Evolutionary conservation across 1,284 basidiomycete species (phyloP).

Genomic region (Phylloporus gajari): DNA sequence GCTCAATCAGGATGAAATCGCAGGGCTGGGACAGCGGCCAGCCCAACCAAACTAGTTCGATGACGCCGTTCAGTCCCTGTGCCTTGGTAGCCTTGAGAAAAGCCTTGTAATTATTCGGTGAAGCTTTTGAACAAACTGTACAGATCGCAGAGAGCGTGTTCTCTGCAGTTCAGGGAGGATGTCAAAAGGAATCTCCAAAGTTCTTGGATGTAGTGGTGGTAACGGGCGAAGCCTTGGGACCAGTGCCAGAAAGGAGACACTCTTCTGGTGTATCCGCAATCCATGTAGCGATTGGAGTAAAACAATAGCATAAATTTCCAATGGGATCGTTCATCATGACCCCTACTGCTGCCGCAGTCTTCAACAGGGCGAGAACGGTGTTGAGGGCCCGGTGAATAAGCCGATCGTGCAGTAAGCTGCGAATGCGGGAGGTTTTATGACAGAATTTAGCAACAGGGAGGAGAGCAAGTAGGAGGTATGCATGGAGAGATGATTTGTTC

Average conservation of each 20-base stretch:
- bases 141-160: not conserved
- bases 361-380: slow-evolving; percentile 37
- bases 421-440: slow-evolving; percentile 7
- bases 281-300: slow-evolving; percentile 9
- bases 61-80: not conserved
- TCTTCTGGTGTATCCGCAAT: slow-evolving; percentile 20
- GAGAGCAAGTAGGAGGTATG: slow-evolving; percentile 43
- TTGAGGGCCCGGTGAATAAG: slow-evolving; percentile 44
- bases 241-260: not conserved
- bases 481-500: too few relatives aligned
- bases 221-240: slow-evolving; percentile 9
- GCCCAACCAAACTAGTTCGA: not conserved
- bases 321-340: slow-evolving; percentile 44
- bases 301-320: slow-evolving; percentile 24
- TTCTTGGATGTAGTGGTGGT: slow-evolving; percentile 16
- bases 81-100: not conserved
- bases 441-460: slow-evolving; percentile 45
- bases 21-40: not conserved
- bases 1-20: not conserved
- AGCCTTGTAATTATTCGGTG: not conserved
- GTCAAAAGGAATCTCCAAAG: slow-evolving; percentile 11
- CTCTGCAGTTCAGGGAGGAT: not conserved
- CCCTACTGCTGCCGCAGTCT: too few relatives aligned
- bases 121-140: not conserved
- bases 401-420: slow-evolving; percentile 15